Percentiles rank a stretch among this genome's conserved stretches.
phyloP scores from a whole-genome alignment of 164 flowering plant species.

The Chloranthus sessilifolius region DNA sequence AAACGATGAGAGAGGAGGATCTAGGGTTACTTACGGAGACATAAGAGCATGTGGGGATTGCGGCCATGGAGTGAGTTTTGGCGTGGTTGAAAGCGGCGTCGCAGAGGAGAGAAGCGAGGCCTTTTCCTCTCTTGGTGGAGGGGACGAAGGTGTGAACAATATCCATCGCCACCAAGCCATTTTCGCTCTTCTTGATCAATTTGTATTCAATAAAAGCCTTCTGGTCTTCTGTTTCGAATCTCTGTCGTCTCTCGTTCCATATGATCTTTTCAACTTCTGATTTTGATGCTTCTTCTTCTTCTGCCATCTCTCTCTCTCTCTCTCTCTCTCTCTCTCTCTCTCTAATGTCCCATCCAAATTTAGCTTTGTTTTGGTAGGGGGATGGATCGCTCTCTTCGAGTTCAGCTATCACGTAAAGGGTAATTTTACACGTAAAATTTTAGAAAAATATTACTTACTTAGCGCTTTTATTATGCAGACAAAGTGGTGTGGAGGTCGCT shows the following conservation, averaged over 20 bases:
- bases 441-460: too few species aligned
- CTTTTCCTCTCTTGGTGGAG: constrained; percentile 65
- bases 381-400: too few species aligned
- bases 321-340: constrained; percentile 6
- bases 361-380: too few species aligned
- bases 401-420: too few species aligned
- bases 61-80: constrained; percentile 42
- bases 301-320: constrained; percentile 18
- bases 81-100: constrained; percentile 72
- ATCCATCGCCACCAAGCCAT: constrained; percentile 60
- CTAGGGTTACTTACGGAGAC: constrained; percentile 60
- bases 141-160: constrained; percentile 79
- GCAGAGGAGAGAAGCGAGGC: constrained; percentile 71
- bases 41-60: constrained; percentile 79
- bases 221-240: constrained; percentile 76
- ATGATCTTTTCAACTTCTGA: constrained; percentile 27
- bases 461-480: too few species aligned
- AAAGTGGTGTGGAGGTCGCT: too few species aligned
- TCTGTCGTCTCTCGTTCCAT: constrained; percentile 44
- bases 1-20: not conserved
- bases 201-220: constrained; percentile 57
- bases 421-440: too few species aligned
- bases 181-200: too few species aligned
- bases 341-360: too few species aligned
- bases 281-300: not conserved